Conservation (phyloP, 192 early-diverging fungal genomes). For the Gryganskiella cystojenkinii region DNA sequence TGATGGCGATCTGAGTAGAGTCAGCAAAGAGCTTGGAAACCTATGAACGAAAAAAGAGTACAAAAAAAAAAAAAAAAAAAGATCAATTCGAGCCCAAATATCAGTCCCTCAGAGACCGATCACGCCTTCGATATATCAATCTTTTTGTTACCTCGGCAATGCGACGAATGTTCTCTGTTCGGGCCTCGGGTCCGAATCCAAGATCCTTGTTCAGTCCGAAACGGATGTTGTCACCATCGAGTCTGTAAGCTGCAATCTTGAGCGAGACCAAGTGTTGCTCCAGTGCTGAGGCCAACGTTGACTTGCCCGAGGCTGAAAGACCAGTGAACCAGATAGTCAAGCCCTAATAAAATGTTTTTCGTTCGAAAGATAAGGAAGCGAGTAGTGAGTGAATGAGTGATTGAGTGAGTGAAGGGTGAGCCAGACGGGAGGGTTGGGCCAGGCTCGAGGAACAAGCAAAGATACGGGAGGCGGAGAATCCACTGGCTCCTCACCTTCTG, state of each 20-base stretch:
- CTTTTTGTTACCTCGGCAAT: slow-evolving; percentile 78
- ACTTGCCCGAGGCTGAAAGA: slow-evolving; percentile 94
- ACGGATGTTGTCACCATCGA: slow-evolving; percentile 98
- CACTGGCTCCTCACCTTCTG: slow-evolving; percentile 63
- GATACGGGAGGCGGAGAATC: neutral
- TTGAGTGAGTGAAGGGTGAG: neutral
- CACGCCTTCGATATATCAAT: no score
- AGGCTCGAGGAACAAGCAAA: neutral
- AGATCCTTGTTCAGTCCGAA: slow-evolving; percentile 97
- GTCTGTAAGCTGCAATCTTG: slow-evolving; percentile 83
- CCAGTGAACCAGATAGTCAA: slow-evolving; percentile 96
- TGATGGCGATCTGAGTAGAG: slow-evolving; percentile 82
- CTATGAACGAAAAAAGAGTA: slow-evolving; percentile 26
- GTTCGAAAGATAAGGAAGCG: slow-evolving; percentile 3
- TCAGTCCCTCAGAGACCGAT: neutral
- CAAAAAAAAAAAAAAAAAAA: no score
- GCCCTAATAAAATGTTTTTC: slow-evolving; percentile 57
- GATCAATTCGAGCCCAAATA: neutral
- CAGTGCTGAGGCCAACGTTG: slow-evolving; percentile 89
- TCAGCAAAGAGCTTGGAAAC: slow-evolving; percentile 94
- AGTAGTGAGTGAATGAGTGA: neutral
- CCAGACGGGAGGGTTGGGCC: neutral
- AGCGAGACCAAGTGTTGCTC: slow-evolving; percentile 88
- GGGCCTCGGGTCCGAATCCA: slow-evolving; percentile 90
- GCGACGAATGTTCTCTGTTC: slow-evolving; percentile 95